Evolutionary conservation across 1,284 basidiomycete genomes (phyloP).

Genomic region (Ustilago curta): DNA sequence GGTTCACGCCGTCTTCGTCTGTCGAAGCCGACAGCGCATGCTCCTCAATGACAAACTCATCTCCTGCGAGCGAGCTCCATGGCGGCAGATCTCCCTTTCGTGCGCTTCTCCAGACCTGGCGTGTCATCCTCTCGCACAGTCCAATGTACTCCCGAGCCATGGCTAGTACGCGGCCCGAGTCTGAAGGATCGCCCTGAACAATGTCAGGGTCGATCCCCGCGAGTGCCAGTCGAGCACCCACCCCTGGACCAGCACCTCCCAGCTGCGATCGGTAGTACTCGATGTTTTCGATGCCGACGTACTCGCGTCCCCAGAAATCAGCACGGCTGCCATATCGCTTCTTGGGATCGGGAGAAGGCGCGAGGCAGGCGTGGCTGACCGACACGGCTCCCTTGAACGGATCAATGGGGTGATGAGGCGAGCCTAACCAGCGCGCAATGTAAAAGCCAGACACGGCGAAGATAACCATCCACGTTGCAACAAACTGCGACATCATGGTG

Average conservation of each 20-base stretch:
- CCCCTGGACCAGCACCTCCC: slow-evolving; percentile 44
- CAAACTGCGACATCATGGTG: slow-evolving; percentile 67
- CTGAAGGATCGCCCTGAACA: slow-evolving; percentile 19
- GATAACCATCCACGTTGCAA: slow-evolving; percentile 53
- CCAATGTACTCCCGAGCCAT: slow-evolving; percentile 52
- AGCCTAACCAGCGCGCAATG: slow-evolving; percentile 64
- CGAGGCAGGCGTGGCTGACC: slow-evolving; percentile 60
- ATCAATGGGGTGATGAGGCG: slow-evolving; percentile 66
- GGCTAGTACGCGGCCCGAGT: slow-evolving; percentile 30
- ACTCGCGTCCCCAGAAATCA: slow-evolving; percentile 62
- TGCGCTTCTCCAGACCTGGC: slow-evolving; percentile 55
- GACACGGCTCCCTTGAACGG: slow-evolving; percentile 67
- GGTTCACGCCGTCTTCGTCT: slow-evolving; percentile 21
- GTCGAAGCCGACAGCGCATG: slow-evolving; percentile 16
- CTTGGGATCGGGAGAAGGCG: slow-evolving; percentile 57
- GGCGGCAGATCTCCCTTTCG: slow-evolving; percentile 52
- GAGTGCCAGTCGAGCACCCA: slow-evolving; percentile 43
- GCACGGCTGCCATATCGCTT: slow-evolving; percentile 63
- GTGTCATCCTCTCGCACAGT: slow-evolving; percentile 43
- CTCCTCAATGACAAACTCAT: slow-evolving; percentile 40
- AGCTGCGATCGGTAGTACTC: slow-evolving; percentile 57
- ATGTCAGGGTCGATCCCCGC: slow-evolving; percentile 34
- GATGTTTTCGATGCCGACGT: slow-evolving; percentile 57
- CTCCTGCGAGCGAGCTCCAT: slow-evolving; percentile 47
- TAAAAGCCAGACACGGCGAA: slow-evolving; percentile 65